Evolutionary conservation across 345 rosid species (phyloP), one percentile per base, ranked within the genome.

Genomic region (Ceriops decandra): DNA sequence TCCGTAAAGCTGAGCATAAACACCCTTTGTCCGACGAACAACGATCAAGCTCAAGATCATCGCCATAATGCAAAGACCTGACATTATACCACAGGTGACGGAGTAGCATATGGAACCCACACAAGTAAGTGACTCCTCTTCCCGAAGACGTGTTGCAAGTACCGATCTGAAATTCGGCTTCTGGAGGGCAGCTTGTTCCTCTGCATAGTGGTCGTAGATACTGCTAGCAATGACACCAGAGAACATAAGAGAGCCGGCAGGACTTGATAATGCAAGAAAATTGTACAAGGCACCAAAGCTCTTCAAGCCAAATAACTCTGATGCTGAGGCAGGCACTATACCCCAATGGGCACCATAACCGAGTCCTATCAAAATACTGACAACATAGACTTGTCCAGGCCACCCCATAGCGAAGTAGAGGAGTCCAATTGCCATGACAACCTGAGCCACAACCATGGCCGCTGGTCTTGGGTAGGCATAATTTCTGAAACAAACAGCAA

Each of bases 231-330:
- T 71, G 68, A 79, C 85, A 24, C 88, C 92, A 6, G 98, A 91
- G 79, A 91, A 85, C 58, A 89, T 52, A 13, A 88, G 84, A 57
- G 90, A 86, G 24, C 95, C 92, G 27, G 82, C 80, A 58, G 95
- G 89, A 58, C 60, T 72, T 59, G 87, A 84, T 21, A 76, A 71
- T 3, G 85, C 64, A 57, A 86, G 80, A 75, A 90, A 90, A 69
- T 86, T 92, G 68, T 85, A 88, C 63, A 87, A 75, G 33, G 87
- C 85, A 16, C 95, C 95, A 1, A 90, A 92, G 49, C 89, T 84
- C 71, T 86, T 88, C 71, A 90, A 66, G 28, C 90, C 92, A 22
- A 84, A 90, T 53, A 90, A 79, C 76, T 92, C 95, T 2, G 92
- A 54, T 22, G 30, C 59, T 10, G 30, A 22, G 59, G 59, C 6